phyloP scores from a whole-genome alignment of 495 filamentous ascomycete species.

The Aspergillus nidulans region DNA sequence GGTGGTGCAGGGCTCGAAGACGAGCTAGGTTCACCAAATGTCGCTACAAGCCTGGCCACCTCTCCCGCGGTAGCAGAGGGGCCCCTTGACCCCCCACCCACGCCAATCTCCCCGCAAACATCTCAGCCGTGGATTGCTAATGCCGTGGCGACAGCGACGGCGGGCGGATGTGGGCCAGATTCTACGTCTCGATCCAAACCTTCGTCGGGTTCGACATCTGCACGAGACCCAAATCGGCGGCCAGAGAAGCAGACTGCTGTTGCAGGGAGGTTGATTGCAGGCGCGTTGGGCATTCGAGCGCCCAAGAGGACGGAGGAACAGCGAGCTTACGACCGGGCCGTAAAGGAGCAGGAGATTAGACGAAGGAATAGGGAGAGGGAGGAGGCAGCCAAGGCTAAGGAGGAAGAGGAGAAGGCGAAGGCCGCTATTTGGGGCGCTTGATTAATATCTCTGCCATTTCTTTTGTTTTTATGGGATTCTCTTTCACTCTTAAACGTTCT shows the following conservation, averaged over 20 bases:
- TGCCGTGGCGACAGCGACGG: slow-evolving; percentile 7
- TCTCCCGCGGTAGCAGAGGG: slow-evolving; percentile 38
- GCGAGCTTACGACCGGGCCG: slow-evolving; percentile 74
- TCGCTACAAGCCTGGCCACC: not conserved
- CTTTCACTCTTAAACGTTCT: not conserved
- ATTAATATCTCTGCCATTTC: slow-evolving; percentile 10
- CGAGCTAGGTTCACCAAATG: not conserved
- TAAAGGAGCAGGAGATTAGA: slow-evolving; percentile 82
- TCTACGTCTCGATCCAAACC: not conserved
- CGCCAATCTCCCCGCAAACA: slow-evolving; percentile 52
- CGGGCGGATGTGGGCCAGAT: not conserved
- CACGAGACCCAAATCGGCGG: slow-evolving; percentile 30
- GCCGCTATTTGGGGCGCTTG: slow-evolving; percentile 80
- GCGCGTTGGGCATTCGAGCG: slow-evolving; percentile 75
- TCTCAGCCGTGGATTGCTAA: slow-evolving; percentile 24
- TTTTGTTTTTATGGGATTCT: not conserved
- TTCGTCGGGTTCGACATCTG: not conserved
- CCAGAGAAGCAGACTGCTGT: slow-evolving; percentile 93
- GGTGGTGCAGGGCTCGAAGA: slow-evolving; percentile 9
- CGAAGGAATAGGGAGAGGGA: slow-evolving; percentile 68
- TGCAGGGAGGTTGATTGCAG: slow-evolving; percentile 84
- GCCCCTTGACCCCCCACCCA: slow-evolving; percentile 53
- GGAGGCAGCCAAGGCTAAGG: slow-evolving; percentile 55
- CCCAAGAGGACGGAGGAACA: slow-evolving; percentile 85
- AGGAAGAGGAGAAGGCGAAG: slow-evolving; percentile 67